Percentiles rank a stretch among this genome's conserved stretches.
phyloP scores from a whole-genome alignment of 768 basidiomycete species.

The Tephrocybe sp. region DNA sequence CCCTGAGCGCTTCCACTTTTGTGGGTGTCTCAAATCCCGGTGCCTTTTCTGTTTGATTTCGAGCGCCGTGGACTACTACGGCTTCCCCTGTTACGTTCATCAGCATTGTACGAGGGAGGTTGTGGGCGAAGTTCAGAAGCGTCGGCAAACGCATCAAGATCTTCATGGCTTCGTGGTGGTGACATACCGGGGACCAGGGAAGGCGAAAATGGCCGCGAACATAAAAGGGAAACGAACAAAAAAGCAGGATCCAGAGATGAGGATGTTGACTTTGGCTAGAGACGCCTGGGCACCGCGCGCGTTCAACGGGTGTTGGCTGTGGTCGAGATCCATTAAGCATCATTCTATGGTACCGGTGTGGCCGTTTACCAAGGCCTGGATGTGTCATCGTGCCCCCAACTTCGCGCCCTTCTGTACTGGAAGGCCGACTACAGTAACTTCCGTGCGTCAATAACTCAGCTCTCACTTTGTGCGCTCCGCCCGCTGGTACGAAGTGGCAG shows the following conservation, averaged over 20 bases:
- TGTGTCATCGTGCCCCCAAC: slow-evolving; percentile 36
- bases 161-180: slow-evolving; percentile 49
- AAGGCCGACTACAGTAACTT: slow-evolving; percentile 35
- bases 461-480: slow-evolving; percentile 28
- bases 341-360: neutral
- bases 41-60: slow-evolving; percentile 47
- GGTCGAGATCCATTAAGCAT: slow-evolving; percentile 8
- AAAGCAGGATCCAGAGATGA: slow-evolving; percentile 21
- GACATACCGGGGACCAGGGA: slow-evolving; percentile 11
- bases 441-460: slow-evolving; percentile 38
- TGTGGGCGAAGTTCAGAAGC: slow-evolving; percentile 46
- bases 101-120: slow-evolving; percentile 15
- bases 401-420: slow-evolving; percentile 38
- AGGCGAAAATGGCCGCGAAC: slow-evolving; percentile 8
- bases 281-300: slow-evolving; percentile 29
- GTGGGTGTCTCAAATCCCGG: slow-evolving; percentile 46
- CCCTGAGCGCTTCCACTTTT: slow-evolving; percentile 24
- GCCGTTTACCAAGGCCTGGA: slow-evolving; percentile 12
- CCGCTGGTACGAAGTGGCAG: slow-evolving; percentile 17
- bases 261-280: slow-evolving; percentile 10
- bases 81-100: slow-evolving; percentile 21
- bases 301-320: slow-evolving; percentile 12
- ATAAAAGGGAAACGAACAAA: slow-evolving; percentile 29
- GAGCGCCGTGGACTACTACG: slow-evolving; percentile 51
- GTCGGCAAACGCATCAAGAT: slow-evolving; percentile 52